Evolutionary conservation across 768 basidiomycete genomes (phyloP).

Genomic region (Panellus pusillus): DNA sequence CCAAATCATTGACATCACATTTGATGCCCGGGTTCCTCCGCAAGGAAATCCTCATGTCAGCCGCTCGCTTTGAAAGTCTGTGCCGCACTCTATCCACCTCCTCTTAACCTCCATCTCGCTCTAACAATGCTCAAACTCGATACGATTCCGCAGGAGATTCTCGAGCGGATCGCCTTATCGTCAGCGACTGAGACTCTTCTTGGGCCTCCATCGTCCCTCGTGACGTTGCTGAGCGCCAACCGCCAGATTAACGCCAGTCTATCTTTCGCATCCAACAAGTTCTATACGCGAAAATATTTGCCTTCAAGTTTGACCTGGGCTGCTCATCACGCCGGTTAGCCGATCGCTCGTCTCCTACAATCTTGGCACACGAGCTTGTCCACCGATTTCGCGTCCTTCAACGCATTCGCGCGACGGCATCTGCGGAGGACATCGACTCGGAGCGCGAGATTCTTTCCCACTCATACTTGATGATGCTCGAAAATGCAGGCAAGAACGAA

Average conservation of each 20-base stretch:
- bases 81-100: constrained; percentile 7
- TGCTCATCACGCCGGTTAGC: constrained; percentile 49
- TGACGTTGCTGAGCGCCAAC: constrained; percentile 55
- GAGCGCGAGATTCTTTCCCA: constrained; percentile 61
- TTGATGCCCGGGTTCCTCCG: neutral
- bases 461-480: constrained; percentile 76
- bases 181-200: constrained; percentile 49
- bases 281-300: constrained; percentile 73
- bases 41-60: constrained; percentile 11
- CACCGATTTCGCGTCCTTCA: constrained; percentile 60
- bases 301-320: constrained; percentile 61
- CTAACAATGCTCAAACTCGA: constrained; percentile 35
- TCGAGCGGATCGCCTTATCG: constrained; percentile 77
- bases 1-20: no score
- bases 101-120: constrained; percentile 16
- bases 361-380: constrained; percentile 62
- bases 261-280: constrained; percentile 55
- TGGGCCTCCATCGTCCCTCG: constrained; percentile 61
- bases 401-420: constrained; percentile 46
- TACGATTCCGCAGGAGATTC: constrained; percentile 70
- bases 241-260: constrained; percentile 49
- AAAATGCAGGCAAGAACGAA: constrained; percentile 76
- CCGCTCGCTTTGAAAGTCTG: neutral
- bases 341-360: constrained; percentile 37
- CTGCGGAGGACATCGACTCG: constrained; percentile 27